Base-by-base conservation (phyloP, 495 filamentous ascomycete species). In the Penicillium fimorum region DNA sequence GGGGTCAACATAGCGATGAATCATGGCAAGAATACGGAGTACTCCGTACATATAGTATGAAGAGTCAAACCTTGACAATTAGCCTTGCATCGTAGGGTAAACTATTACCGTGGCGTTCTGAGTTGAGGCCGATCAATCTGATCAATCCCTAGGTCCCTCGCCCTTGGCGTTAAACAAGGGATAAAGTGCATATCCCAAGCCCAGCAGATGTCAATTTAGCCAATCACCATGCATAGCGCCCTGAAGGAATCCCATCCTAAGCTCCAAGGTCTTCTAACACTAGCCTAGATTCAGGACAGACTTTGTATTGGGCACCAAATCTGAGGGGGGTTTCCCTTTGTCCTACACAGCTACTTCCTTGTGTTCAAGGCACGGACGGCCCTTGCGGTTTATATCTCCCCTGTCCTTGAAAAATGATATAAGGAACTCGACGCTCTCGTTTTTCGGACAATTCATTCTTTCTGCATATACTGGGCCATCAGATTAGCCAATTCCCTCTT, bases 21-120 rank as follows among this genome's bases (percentile, higher is more conserved):
- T 27, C 25, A 27, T 27, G 25, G 25, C n/a, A n/a, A n/a, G n/a
- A n/a, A n/a, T 27, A 27, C 25, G 4, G 4, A 4, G 6, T 27
- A 27, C 25, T 27, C 25, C 25, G 25, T 27, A 33, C 29, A 18
- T 20, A 37, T 47, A 37, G 51, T 11, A 15, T 29, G 41, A 41
- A 45, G 17, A 43, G 32, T 33, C 25, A 27, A 57, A 30, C 43
- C 41, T 61, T 53, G 55, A 29, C 30, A 42, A 49, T 55, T 51
- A 42, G 44, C 65, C 65, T 68, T 68, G 63, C 65, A 58, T 68
- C 25, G 13, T n/a, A 8, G n/a, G 7, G 48, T 49, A 48, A 40
- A 60, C 62, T 68, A 68, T 65, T 54, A 44, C 5, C n/a, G 41
- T 66, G 63, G 60, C 58, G 56, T 48, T 40, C 40, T 48, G 56